These are phyloP conservation scores for Tuber aestivum DNA, from an alignment of 495 filamentous ascomycete genomes.

Conservation along the genomic window DNA sequence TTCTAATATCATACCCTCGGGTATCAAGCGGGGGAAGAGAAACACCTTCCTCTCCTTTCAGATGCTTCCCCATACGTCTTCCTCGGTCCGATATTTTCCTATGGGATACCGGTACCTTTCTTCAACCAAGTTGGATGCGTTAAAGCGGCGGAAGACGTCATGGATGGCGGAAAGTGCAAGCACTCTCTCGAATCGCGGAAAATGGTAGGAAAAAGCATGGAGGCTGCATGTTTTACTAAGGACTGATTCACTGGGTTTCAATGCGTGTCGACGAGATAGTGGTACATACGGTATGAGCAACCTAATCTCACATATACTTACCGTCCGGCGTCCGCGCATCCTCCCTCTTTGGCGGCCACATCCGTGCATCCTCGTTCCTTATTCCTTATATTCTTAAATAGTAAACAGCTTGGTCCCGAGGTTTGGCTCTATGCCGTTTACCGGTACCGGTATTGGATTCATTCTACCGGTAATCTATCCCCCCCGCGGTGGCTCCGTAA, in stretches of 20 bases:
- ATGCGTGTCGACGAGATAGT: not conserved
- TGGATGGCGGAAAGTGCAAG: not conserved
- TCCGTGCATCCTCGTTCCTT: not conserved
- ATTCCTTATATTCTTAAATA: not conserved
- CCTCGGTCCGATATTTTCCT: not conserved
- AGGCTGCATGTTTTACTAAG: not conserved
- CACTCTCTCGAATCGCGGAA: not conserved
- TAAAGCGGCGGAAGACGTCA: not conserved
- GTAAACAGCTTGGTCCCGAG: not conserved
- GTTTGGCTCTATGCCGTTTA: not conserved
- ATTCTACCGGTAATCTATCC: not conserved
- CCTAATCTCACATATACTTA: not conserved
- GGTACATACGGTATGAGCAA: not conserved
- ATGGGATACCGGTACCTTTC: not conserved
- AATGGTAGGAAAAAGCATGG: not conserved
- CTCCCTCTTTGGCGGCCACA: not conserved
- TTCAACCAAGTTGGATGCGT: not conserved
- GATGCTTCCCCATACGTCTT: not conserved
- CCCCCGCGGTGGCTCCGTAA: not conserved
- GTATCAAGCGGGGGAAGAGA: not conserved
- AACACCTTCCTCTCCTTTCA: not conserved
- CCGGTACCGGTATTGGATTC: too few species aligned
- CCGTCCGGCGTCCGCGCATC: not conserved
- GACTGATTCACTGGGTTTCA: not conserved
- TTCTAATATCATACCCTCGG: not conserved